These are phyloP conservation scores for Hypoxylon sp. DNA, from an alignment of 2,329 filamentous ascomycete genomes.

Conservation along the genomic window DNA sequence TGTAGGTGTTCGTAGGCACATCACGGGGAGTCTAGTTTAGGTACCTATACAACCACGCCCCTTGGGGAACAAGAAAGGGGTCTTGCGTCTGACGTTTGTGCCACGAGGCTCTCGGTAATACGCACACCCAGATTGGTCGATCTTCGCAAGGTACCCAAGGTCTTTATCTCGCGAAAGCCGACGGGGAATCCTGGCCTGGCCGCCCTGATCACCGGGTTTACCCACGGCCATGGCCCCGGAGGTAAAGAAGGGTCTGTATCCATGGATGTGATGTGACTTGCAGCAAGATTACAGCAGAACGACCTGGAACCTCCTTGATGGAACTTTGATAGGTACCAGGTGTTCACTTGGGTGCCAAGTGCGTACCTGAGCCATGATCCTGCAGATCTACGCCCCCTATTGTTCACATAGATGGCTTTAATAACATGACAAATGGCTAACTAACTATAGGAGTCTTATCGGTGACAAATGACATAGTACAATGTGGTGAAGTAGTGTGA, in stretches of 20 bases:
- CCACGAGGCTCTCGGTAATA: conserved; percentile 1
- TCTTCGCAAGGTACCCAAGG: neutral
- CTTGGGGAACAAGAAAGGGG: neutral
- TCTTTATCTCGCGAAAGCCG: neutral
- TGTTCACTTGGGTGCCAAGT: neutral
- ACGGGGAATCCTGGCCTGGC: neutral
- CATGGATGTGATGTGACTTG: neutral
- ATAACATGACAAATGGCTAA: too few species aligned
- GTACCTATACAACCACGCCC: conserved; percentile 19
- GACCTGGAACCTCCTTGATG: neutral
- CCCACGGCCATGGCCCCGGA: neutral
- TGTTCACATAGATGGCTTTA: too few species aligned
- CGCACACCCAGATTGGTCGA: neutral
- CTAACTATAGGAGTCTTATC: too few species aligned
- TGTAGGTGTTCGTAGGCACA: conserved; percentile 3
- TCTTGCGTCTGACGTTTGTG: conserved; percentile 16
- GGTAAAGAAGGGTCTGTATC: too few species aligned
- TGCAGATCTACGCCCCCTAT: too few species aligned
- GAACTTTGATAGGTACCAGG: neutral
- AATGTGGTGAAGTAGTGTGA: too few species aligned
- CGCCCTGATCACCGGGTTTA: neutral
- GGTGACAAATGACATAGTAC: too few species aligned
- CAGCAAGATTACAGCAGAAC: neutral
- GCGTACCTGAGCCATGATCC: neutral
- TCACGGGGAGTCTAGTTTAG: neutral